These are phyloP conservation scores for Epichloe glyceriae DNA, from an alignment of 2,329 filamentous ascomycete genomes.

Conservation along the genomic window DNA sequence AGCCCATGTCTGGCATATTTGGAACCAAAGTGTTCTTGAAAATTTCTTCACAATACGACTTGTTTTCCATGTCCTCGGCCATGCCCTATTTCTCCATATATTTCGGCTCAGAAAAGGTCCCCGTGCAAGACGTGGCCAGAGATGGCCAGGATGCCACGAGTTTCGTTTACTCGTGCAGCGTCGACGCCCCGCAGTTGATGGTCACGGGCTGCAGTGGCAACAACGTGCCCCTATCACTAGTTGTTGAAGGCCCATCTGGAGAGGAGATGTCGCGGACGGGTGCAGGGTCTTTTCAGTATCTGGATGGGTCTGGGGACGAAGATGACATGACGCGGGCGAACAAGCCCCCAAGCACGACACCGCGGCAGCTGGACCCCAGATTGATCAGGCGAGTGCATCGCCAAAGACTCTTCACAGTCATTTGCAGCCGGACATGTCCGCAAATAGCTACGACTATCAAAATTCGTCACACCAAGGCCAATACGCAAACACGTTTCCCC, in stretches of 20 bases:
- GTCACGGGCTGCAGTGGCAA: slow-evolving; percentile 35
- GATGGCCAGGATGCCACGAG: slow-evolving; percentile 42
- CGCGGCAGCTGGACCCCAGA: slow-evolving; percentile 21
- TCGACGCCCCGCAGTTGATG: slow-evolving; percentile 52
- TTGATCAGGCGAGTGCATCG: slow-evolving; percentile 27
- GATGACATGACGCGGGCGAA: slow-evolving; percentile 27
- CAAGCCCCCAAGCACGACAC: slow-evolving; percentile 25
- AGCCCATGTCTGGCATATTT: slow-evolving; percentile 53
- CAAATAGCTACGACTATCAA: slow-evolving; percentile 34
- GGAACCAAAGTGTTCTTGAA: slow-evolving; percentile 63
- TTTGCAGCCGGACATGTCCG: slow-evolving; percentile 24
- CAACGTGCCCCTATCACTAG: slow-evolving; percentile 42
- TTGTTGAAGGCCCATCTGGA: slow-evolving; percentile 38
- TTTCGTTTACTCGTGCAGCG: slow-evolving; percentile 59
- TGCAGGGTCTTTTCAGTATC: slow-evolving; percentile 34
- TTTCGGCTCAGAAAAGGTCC: slow-evolving; percentile 66
- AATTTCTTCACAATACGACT: slow-evolving; percentile 62
- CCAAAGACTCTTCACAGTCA: slow-evolving; percentile 29
- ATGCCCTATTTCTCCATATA: slow-evolving; percentile 49
- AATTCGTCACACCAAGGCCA: slow-evolving; percentile 29
- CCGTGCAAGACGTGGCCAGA: slow-evolving; percentile 47
- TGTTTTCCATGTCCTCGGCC: slow-evolving; percentile 44
- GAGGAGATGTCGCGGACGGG: slow-evolving; percentile 38
- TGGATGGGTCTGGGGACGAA: slow-evolving; percentile 38
- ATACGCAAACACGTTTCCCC: slow-evolving; percentile 26